A percentile compares a stretch with the other conserved stretches of the same genome.
Conservation (phyloP, 495 filamentous ascomycete genomes). For the Hyaloscypha variabilis region DNA sequence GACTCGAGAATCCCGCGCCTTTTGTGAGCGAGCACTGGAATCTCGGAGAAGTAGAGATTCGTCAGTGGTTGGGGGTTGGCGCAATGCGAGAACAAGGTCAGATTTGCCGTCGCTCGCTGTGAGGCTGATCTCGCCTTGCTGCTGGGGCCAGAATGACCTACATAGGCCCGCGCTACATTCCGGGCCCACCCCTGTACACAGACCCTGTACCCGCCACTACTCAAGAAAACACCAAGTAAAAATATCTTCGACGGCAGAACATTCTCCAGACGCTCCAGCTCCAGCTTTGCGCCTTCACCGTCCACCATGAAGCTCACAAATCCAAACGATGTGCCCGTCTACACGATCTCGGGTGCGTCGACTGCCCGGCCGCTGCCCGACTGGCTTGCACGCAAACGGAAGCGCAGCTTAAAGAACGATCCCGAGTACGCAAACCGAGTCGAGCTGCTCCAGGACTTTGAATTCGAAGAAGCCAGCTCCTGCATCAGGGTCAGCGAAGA, state of each 20-base stretch:
- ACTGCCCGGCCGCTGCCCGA: slow-evolving; percentile 91
- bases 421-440: slow-evolving; percentile 91
- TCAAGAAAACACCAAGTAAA: background rate
- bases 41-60: background rate
- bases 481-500: slow-evolving; percentile 93
- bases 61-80: background rate
- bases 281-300: background rate
- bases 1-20: background rate
- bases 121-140: background rate
- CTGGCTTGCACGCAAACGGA: slow-evolving; percentile 89
- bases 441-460: slow-evolving; percentile 96
- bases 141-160: background rate
- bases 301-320: slow-evolving; percentile 83
- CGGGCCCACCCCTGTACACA: no score
- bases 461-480: slow-evolving; percentile 96
- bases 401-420: slow-evolving; percentile 91
- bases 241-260: no score
- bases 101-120: background rate
- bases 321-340: slow-evolving; percentile 87
- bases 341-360: slow-evolving; percentile 92
- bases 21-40: background rate
- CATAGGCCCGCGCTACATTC: background rate
- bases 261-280: no score
- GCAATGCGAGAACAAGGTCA: background rate
- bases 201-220: no score